Conservation (phyloP, 805 yeast species). For the Hanseniaspora vineae region DNA sequence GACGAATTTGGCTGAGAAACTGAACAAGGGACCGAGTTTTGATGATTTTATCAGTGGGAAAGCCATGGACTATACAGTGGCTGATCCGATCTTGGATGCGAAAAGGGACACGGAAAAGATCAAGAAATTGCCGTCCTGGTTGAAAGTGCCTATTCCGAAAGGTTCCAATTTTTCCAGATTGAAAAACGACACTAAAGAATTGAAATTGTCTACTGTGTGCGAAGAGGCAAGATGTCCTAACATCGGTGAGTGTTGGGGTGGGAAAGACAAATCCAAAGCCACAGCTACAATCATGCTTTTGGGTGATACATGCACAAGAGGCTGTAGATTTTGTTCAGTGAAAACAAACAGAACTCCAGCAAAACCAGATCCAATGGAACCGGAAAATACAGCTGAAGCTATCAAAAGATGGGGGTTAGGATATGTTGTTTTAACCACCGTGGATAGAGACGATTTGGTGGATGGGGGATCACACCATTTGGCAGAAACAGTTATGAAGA, state of each 20-base stretch:
- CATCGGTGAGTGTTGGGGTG: slow-evolving; percentile 99
- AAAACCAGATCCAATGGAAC: slow-evolving; percentile 89
- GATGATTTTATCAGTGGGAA: slow-evolving; percentile 80
- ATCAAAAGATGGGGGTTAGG: slow-evolving; percentile 97
- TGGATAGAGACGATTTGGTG: slow-evolving; percentile 84
- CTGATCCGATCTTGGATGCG: slow-evolving; percentile 68
- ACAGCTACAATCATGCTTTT: slow-evolving; percentile 95
- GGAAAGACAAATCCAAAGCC: slow-evolving; percentile 56
- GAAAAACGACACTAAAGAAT: slow-evolving; percentile 76
- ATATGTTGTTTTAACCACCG: slow-evolving; percentile 92
- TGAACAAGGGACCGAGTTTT: slow-evolving; percentile 82
- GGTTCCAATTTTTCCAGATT: slow-evolving; percentile 73
- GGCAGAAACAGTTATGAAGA: slow-evolving; percentile 72
- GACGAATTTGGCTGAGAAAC: slow-evolving; percentile 52
- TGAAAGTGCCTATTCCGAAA: slow-evolving; percentile 93
- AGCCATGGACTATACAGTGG: slow-evolving; percentile 43
- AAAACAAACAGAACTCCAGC: slow-evolving; percentile 83
- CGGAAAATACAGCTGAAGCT: slow-evolving; percentile 96
- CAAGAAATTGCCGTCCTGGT: slow-evolving; percentile 80
- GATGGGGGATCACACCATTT: slow-evolving; percentile 94
- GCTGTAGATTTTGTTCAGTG: slow-evolving; percentile 97
- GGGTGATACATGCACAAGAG: slow-evolving; percentile 98
- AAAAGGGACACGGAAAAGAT: slow-evolving; percentile 45
- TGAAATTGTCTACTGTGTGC: slow-evolving; percentile 88
- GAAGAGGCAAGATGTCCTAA: slow-evolving; percentile 99